Conservation (phyloP, 176 grass and related monocot genomes). For the Ananas comosus region DNA sequence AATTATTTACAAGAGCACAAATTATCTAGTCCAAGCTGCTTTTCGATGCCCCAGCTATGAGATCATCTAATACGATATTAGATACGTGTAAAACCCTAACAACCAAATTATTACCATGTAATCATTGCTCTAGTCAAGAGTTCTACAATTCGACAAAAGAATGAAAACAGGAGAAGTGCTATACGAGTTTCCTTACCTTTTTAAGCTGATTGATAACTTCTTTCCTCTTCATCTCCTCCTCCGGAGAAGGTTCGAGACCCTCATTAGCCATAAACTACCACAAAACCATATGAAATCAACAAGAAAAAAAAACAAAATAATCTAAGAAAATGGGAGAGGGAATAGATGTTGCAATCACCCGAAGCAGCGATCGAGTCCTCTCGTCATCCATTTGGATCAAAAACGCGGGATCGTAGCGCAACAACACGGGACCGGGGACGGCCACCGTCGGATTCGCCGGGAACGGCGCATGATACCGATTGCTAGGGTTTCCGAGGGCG, state of each 20-base stretch:
- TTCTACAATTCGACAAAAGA: neutral
- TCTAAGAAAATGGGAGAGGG: neutral
- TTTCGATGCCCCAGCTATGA: too few relatives aligned
- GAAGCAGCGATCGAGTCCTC: slow-evolving; percentile 43
- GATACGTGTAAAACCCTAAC: too few relatives aligned
- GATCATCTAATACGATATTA: too few relatives aligned
- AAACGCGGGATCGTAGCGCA: slow-evolving; percentile 11
- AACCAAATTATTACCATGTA: too few relatives aligned
- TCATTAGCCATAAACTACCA: slow-evolving; percentile 37
- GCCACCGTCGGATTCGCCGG: slow-evolving; percentile 11
- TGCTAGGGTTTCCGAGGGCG: neutral
- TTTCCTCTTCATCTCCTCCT: slow-evolving; percentile 44
- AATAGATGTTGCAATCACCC: slow-evolving; percentile 15
- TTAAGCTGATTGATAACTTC: slow-evolving; percentile 36
- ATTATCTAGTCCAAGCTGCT: too few relatives aligned
- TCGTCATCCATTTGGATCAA: slow-evolving; percentile 28
- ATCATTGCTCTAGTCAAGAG: too few relatives aligned
- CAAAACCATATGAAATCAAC: neutral
- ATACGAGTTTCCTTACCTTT: slow-evolving; percentile 32
- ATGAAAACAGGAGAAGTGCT: slow-evolving; percentile 6
- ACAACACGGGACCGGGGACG: slow-evolving; percentile 15
- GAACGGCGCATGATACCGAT: neutral
- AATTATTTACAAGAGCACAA: too few relatives aligned
- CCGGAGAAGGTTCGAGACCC: slow-evolving; percentile 34
- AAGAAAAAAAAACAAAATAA: neutral